phyloP scores from a whole-genome alignment of 2,329 filamentous ascomycete genomes.

The Xylaria sp. region DNA sequence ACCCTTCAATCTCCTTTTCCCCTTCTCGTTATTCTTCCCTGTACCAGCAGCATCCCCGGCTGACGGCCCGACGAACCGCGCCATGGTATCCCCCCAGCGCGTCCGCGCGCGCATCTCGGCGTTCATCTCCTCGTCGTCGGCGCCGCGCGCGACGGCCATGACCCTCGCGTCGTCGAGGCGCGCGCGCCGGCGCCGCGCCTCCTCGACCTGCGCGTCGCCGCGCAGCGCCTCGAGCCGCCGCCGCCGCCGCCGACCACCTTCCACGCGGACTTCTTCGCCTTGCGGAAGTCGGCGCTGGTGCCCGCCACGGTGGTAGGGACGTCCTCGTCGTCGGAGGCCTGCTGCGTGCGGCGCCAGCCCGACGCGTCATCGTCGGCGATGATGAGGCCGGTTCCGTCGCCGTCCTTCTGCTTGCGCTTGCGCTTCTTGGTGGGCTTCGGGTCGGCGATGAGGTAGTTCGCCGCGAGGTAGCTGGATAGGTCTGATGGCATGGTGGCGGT shows the following conservation, averaged over 20 bases:
- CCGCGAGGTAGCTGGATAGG: slow-evolving; percentile 84
- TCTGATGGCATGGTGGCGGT: slow-evolving; percentile 53
- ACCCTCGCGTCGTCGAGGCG: slow-evolving; percentile 78
- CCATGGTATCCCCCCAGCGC: slow-evolving; percentile 94
- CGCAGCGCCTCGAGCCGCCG: slow-evolving; percentile 73
- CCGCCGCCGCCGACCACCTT: slow-evolving; percentile 65
- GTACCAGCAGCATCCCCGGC: slow-evolving; percentile 29
- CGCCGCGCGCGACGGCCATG: slow-evolving; percentile 76
- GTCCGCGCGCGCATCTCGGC: slow-evolving; percentile 73
- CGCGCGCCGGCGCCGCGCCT: slow-evolving; percentile 66
- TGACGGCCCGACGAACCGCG: slow-evolving; percentile 63
- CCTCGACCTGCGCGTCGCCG: slow-evolving; percentile 81
- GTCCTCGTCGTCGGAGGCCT: slow-evolving; percentile 56
- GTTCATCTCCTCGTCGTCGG: slow-evolving; percentile 88
- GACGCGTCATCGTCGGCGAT: slow-evolving; percentile 67
- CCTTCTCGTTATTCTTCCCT: slow-evolving; percentile 34
- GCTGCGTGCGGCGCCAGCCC: slow-evolving; percentile 50
- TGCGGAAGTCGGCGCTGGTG: slow-evolving; percentile 66
- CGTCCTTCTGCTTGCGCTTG: slow-evolving; percentile 59
- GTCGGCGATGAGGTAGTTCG: slow-evolving; percentile 77
- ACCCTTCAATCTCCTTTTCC: slow-evolving; percentile 41
- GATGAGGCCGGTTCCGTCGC: slow-evolving; percentile 54
- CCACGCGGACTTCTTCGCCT: slow-evolving; percentile 79
- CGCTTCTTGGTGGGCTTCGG: slow-evolving; percentile 63
- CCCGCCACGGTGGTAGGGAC: slow-evolving; percentile 53